Base-by-base conservation (phyloP, 768 basidiomycete genomes). In the Rubroboletus pulcherrimus region DNA sequence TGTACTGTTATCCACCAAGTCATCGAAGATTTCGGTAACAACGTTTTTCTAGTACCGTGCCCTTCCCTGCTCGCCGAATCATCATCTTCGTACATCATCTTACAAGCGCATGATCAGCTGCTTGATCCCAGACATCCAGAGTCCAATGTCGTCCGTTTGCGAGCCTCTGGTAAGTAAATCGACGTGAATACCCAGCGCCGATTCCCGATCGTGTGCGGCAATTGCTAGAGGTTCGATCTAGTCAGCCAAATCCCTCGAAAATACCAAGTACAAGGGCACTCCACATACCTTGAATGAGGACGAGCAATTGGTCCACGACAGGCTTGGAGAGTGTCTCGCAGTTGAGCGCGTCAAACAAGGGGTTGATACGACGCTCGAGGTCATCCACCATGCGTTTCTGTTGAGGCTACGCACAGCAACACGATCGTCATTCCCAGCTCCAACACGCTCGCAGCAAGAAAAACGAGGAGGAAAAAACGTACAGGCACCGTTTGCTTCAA, bases 81-180 rank as follows among this genome's bases (percentile, higher is more conserved):
- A 34, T 24, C 10, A 30, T 6, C n/a, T 45, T 8, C 9, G 14
- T 35, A 26, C 21, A 19, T 34, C 26, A 5, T 15, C 41, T 57
- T 56, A 90, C 72, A 91, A 63, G 62, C 82, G 79, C 77, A 85
- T 75, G 66, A 96, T 89, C 61, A 97, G 71, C 68, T 93, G 91
- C 72, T 96, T 96, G 55, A 96, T 73, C 7, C 89, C 92, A 12
- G 92, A 86, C 91, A 94, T 90, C 87, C 86, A 89, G 53, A 89
- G 65, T 2, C 82, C 85, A 66, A 95, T 91, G 62, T 95, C 92
- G 49, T 91, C 88, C 40, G 87, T 87, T 53, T 84, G 80, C 49
- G 89, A 87, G 26, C 87, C 89, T 46, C 79, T 76, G 3, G 92
- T 94, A 44, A 98, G 77, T 30, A 97, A 74, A 50, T 92, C 89